Base-by-base conservation (phyloP, 306 rosid genomes). In the Notholithocarpus densiflorus region DNA sequence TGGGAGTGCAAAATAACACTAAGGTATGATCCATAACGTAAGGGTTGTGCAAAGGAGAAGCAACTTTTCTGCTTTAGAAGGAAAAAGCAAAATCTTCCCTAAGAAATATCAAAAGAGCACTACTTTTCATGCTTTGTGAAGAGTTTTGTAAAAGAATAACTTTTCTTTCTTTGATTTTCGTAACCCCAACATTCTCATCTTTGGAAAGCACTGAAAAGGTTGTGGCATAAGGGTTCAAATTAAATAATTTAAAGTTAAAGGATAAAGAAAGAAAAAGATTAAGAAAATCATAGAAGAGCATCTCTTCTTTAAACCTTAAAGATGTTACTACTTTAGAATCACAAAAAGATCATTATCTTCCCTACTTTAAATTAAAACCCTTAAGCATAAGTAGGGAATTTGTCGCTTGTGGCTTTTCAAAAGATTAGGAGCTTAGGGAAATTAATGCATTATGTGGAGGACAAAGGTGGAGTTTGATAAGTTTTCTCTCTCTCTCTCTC, bases 241-340 rank as follows among this genome's bases (percentile, higher is more conserved):
- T 82, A 77, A 75, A 80, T 73, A 77, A 82, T 71, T 64, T 82
- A 75, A 72, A 86, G 54, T 69, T 81, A 77, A 79, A 74, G 65
- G 73, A 19, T 8, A 54, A 75, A 74, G 74, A 62, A 48, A 73
- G 53, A 73, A 80, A 77, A 71, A 74, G 77, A 85, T 90, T 85
- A 84, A 78, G 85, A 81, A 86, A 86, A 83, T 77, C 83, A 86
- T 88, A 74, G 86, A 83, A 75, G 87, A 88, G 93, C 93, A 91
- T 91, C 92, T 88, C 80, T 66, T 83, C 92, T 90, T 94, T 89
- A 86, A 85, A 75, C 87, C 90, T 88, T 89, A 88, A 92, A 90
- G 97, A 84, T 86, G 91, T 87, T 87, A 56, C 84, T 77, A 84
- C 97, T 92, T 92, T 92, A 89, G 92, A 90, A 94, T 94, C 97